phyloP scores from a whole-genome alignment of 768 basidiomycete genomes.

The Suillus weaverae region DNA sequence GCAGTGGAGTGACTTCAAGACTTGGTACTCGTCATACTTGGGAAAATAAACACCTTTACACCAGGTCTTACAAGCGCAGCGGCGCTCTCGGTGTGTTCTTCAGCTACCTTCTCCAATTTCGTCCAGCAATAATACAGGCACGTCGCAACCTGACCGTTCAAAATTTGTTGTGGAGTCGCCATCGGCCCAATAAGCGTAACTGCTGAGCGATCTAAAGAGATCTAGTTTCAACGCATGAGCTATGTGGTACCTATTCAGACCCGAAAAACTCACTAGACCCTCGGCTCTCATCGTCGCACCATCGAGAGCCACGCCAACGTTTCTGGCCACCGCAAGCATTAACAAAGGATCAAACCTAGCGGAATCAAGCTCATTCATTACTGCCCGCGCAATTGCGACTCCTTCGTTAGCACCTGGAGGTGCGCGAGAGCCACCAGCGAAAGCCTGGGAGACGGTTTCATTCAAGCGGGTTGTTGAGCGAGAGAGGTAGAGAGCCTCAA shows the following conservation, averaged over 20 bases:
- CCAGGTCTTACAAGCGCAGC: constrained; percentile 52
- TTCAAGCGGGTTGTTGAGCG: constrained; percentile 82
- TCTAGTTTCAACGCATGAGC: constrained; percentile 40
- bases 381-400: constrained; percentile 66
- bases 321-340: constrained; percentile 75
- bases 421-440: constrained; percentile 65
- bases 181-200: constrained; percentile 71
- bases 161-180: constrained; percentile 74
- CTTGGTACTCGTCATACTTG: neutral
- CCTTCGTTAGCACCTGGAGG: constrained; percentile 81
- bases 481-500: constrained; percentile 88
- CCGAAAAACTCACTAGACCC: constrained; percentile 51
- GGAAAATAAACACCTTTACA: constrained; percentile 50
- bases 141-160: constrained; percentile 77
- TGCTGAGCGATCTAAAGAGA: constrained; percentile 76
- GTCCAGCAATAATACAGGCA: constrained; percentile 78
- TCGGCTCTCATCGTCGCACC: constrained; percentile 64
- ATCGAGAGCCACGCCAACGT: constrained; percentile 68
- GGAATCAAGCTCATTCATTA: constrained; percentile 91
- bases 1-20: neutral
- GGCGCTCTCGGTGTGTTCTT: constrained; percentile 66
- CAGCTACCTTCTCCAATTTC: constrained; percentile 61
- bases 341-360: constrained; percentile 92
- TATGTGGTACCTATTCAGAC: neutral
- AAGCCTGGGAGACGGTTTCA: constrained; percentile 75